A percentile compares a stretch with the other conserved stretches of the same genome.
phyloP scores from a whole-genome alignment of 1,284 basidiomycete species.

The Crepidotus sp. region DNA sequence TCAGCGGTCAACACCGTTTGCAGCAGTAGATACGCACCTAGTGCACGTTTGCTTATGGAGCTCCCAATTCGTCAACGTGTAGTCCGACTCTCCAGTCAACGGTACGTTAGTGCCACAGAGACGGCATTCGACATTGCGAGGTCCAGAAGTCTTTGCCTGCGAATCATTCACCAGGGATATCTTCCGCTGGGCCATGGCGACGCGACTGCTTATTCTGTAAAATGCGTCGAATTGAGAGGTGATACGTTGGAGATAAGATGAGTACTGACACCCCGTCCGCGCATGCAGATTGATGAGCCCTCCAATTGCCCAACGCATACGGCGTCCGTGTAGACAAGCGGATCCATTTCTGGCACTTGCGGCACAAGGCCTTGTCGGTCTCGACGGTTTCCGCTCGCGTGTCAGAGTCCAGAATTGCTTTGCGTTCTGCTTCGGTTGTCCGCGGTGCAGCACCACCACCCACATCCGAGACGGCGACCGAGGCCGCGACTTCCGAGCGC shows the following conservation, averaged over 20 bases:
- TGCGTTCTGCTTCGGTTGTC: slow-evolving; percentile 37
- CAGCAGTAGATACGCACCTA: slow-evolving; percentile 28
- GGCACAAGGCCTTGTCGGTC: slow-evolving; percentile 45
- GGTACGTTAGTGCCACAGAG: slow-evolving; percentile 36
- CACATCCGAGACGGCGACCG: neutral
- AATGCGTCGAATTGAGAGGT: neutral
- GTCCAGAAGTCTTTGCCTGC: slow-evolving; percentile 40
- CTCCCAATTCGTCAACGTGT: slow-evolving; percentile 49
- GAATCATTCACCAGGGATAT: slow-evolving; percentile 51
- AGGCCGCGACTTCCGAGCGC: slow-evolving; percentile 7
- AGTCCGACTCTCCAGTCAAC: slow-evolving; percentile 42
- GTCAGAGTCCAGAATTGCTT: slow-evolving; percentile 44
- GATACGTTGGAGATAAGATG: slow-evolving; percentile 1
- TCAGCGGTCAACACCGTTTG: slow-evolving; percentile 9
- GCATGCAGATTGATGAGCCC: slow-evolving; percentile 39
- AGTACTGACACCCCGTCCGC: slow-evolving; percentile 31
- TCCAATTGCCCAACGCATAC: slow-evolving; percentile 47
- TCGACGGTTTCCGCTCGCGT: slow-evolving; percentile 39
- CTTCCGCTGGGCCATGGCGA: slow-evolving; percentile 51
- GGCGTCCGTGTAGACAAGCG: slow-evolving; percentile 31
- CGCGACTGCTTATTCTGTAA: slow-evolving; percentile 42
- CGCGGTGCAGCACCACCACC: neutral
- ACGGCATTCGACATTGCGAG: slow-evolving; percentile 39
- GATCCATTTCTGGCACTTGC: slow-evolving; percentile 53
- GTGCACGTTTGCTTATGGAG: slow-evolving; percentile 46